A percentile compares a stretch with the other conserved stretches of the same genome.
phyloP scores from a whole-genome alignment of 2,329 filamentous ascomycete species.

The Claviceps spartinae region DNA sequence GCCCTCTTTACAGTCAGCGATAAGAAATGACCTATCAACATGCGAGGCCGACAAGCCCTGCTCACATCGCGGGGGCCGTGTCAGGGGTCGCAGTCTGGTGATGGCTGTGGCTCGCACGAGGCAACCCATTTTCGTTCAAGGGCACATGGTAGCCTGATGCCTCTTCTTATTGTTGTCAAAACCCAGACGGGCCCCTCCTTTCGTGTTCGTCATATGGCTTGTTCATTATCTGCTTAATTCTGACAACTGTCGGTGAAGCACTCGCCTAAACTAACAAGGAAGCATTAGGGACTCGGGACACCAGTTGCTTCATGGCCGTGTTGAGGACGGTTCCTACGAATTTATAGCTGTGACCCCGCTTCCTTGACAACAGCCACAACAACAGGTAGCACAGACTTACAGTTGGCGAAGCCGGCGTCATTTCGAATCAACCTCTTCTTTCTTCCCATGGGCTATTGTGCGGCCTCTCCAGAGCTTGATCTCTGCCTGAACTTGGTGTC shows the following conservation, averaged over 20 bases:
- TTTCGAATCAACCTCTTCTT: not conserved
- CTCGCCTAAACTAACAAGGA: not conserved
- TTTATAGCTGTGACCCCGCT: not conserved
- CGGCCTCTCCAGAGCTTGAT: not conserved
- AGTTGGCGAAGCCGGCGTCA: not conserved
- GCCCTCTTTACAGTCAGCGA: conserved; percentile 1
- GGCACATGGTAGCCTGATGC: conserved; percentile 1
- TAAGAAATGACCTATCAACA: not conserved
- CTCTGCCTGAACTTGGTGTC: not conserved
- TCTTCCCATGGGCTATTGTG: not conserved
- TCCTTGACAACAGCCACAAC: not conserved
- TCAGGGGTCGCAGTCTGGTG: conserved; percentile 1
- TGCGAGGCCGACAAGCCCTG: not conserved
- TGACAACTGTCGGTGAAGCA: not conserved
- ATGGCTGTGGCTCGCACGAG: not conserved
- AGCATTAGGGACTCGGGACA: not conserved
- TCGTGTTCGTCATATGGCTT: not conserved
- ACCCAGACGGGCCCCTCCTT: not conserved
- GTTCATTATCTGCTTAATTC: not conserved
- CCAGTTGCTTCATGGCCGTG: not conserved
- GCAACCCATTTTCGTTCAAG: not conserved
- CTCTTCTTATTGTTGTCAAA: not conserved
- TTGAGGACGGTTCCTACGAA: not conserved
- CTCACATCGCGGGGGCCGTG: not conserved
- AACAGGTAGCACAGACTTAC: not conserved